A percentile compares a stretch with the other conserved stretches of the same genome.
Conservation (phyloP, 768 basidiomycete species). For the Phylloporus sp. region DNA sequence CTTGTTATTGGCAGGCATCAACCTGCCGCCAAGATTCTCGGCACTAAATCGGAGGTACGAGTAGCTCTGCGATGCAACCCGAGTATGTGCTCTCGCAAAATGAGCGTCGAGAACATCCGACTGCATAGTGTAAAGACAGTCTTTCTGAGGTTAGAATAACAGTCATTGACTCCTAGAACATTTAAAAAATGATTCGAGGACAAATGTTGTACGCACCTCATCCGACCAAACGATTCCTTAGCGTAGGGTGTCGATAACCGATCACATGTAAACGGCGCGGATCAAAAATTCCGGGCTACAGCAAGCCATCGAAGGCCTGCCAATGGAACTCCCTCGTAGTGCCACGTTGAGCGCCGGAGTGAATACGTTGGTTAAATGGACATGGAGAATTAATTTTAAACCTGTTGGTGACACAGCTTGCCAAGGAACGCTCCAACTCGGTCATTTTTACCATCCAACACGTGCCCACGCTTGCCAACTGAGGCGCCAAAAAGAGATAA, state of each 20-base stretch:
- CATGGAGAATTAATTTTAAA: not conserved
- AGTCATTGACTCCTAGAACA: not conserved
- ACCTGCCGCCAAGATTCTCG: slow-evolving; percentile 1
- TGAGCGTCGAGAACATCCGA: not conserved
- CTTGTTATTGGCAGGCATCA: not conserved
- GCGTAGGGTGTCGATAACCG: not conserved
- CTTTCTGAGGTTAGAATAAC: not conserved
- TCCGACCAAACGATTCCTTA: not conserved
- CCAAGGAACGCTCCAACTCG: slow-evolving; percentile 14
- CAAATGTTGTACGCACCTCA: not conserved
- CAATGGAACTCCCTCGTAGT: not conserved
- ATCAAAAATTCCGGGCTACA: not conserved
- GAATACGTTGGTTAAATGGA: too few species aligned
- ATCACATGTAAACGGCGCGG: not conserved
- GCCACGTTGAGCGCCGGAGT: not conserved
- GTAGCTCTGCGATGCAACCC: not conserved
- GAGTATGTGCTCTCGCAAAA: not conserved
- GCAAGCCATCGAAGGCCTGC: slow-evolving; percentile 6
- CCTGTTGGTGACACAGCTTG: slow-evolving; percentile 16
- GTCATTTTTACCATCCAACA: not conserved
- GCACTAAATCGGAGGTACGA: not conserved
- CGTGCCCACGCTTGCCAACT: not conserved
- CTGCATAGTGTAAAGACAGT: not conserved
- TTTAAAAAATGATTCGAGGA: not conserved
- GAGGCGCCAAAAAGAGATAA: slow-evolving; percentile 1